Conservation (phyloP, 2,329 filamentous ascomycete species). For the Westerdykella sp. region DNA sequence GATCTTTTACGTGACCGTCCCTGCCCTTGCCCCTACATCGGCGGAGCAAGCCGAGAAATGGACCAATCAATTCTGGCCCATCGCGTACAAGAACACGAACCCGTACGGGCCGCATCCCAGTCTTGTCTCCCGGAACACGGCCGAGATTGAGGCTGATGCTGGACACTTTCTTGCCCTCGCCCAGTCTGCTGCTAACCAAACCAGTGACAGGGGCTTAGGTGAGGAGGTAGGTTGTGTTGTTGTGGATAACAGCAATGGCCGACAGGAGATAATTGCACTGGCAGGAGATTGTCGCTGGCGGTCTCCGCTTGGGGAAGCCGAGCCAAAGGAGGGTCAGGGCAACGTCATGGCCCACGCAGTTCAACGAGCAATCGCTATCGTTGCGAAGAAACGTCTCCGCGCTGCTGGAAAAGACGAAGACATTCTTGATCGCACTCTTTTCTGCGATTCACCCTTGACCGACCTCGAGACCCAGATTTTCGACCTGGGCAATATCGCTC, state of each 20-base stretch:
- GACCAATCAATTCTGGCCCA: slow-evolving; percentile 75
- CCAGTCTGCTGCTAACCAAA: slow-evolving; percentile 55
- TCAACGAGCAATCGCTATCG: slow-evolving; percentile 75
- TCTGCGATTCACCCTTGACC: slow-evolving; percentile 64
- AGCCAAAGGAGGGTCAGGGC: slow-evolving; percentile 42
- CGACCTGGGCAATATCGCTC: slow-evolving; percentile 54
- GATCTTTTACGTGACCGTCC: slow-evolving; percentile 61
- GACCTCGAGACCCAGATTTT: slow-evolving; percentile 59
- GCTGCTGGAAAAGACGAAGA: slow-evolving; percentile 28
- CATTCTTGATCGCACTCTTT: slow-evolving; percentile 42
- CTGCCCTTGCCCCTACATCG: slow-evolving; percentile 67
- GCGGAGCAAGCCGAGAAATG: slow-evolving; percentile 67
- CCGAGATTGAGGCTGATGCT: slow-evolving; percentile 60
- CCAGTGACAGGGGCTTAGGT: slow-evolving; percentile 54
- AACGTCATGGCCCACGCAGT: slow-evolving; percentile 76
- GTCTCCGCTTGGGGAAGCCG: slow-evolving; percentile 25
- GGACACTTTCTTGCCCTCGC: slow-evolving; percentile 64
- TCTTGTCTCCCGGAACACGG: slow-evolving; percentile 62
- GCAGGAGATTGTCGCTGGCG: slow-evolving; percentile 72
- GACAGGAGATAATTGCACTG: slow-evolving; percentile 58
- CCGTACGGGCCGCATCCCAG: slow-evolving; percentile 78
- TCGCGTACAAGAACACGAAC: slow-evolving; percentile 80
- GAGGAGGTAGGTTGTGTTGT: slow-evolving; percentile 70
- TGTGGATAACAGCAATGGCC: slow-evolving; percentile 50
- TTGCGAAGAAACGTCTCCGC: slow-evolving; percentile 53